These are phyloP conservation scores for Pichia kluyveri DNA, from an alignment of 805 yeast genomes.

Conservation along the genomic window DNA sequence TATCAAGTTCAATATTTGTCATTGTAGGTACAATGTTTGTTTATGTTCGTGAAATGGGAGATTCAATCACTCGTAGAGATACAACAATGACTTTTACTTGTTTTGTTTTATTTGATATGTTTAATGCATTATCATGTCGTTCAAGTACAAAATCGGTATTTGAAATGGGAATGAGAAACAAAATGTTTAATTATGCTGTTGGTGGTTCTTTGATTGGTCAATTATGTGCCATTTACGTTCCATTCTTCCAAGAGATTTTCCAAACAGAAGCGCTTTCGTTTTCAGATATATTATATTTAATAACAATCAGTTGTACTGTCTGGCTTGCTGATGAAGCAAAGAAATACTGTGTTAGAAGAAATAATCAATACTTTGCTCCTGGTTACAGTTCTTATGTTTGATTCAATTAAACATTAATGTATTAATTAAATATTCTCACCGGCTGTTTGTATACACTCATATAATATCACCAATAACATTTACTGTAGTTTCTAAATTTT, in stretches of 20 bases:
- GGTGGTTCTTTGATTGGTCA: conserved; percentile 84
- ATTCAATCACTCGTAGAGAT: conserved; percentile 83
- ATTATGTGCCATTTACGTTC: conserved; percentile 85
- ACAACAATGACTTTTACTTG: conserved; percentile 99
- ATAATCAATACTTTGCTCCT: conserved; percentile 3
- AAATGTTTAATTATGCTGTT: conserved; percentile 91
- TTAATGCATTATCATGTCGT: conserved; percentile 91
- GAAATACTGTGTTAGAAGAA: conserved; percentile 36
- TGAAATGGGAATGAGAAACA: conserved; percentile 71
- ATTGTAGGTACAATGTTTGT: conserved; percentile 81
- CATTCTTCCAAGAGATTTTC: conserved; percentile 86
- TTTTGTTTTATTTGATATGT: conserved; percentile 93
- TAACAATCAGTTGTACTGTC: conserved; percentile 65
- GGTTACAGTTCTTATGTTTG: conserved; percentile 26
- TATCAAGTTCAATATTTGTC: conserved; percentile 70
- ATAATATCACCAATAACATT: no score
- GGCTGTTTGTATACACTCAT: background rate
- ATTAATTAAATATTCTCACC: background rate
- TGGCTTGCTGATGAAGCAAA: conserved; percentile 78
- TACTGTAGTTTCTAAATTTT: background rate
- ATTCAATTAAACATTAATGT: background rate
- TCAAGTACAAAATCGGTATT: conserved; percentile 78
- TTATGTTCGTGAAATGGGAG: conserved; percentile 80
- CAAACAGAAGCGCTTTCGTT: conserved; percentile 86
- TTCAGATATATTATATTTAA: conserved; percentile 57